These are phyloP conservation scores for slime mould (Dictyostelium discoideum) DNA, from an alignment of 78 protist species.

Conservation along the genomic window DNA sequence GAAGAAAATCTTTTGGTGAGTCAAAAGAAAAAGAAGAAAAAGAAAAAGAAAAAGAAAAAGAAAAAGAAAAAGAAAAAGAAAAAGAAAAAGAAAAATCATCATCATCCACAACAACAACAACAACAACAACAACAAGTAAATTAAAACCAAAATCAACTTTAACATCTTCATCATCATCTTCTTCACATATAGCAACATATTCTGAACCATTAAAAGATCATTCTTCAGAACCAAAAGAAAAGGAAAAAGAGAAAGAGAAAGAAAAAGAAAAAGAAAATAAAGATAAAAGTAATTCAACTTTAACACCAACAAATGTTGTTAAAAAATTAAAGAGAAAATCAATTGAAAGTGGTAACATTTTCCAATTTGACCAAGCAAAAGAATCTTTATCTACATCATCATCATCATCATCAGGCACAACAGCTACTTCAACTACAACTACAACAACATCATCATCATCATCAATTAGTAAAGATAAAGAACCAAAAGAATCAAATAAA, in stretches of 20 bases:
- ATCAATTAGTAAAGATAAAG: constrained; percentile 5
- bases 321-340: constrained; percentile 16
- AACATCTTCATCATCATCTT: not conserved
- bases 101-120: no score
- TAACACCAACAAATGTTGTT: not conserved
- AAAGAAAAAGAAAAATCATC: not conserved
- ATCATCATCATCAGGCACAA: not conserved
- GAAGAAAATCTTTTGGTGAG: constrained; percentile 25
- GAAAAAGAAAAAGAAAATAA: not conserved
- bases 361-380: constrained; percentile 1
- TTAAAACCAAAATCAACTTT: not conserved
- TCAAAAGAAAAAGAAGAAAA: not conserved
- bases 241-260: not conserved
- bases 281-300: not conserved
- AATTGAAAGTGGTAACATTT: constrained; percentile 30
- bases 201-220: constrained; percentile 4
- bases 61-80: no score
- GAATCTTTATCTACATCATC: not conserved
- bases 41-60: not conserved
- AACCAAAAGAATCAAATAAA: not conserved
- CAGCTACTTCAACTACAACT: not conserved
- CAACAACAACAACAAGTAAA: not conserved
- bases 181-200: not conserved
- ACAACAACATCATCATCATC: not conserved
- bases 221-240: not conserved